phyloP scores from a whole-genome alignment of 2,329 filamentous ascomycete genomes.

The Exserohilum turcica region DNA sequence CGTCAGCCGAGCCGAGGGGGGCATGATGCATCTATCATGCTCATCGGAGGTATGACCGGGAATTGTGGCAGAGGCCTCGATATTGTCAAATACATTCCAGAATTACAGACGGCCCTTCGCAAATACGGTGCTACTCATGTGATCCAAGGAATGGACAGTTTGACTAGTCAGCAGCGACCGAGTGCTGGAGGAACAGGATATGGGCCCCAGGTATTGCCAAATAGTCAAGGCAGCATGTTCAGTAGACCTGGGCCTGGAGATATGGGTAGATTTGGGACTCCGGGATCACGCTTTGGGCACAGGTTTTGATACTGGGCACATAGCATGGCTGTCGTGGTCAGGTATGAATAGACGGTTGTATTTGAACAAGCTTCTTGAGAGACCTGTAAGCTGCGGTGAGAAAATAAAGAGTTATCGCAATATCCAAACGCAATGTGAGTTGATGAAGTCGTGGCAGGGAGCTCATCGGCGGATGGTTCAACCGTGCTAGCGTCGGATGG shows the following conservation, averaged over 20 bases:
- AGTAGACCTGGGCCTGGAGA: neutral
- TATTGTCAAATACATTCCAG: neutral
- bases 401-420: no score
- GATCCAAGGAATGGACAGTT: neutral
- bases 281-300: neutral
- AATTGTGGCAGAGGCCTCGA: neutral
- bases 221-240: neutral
- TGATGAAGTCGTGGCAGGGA: no score
- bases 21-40: neutral
- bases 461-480: conserved; percentile 21
- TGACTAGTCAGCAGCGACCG: neutral
- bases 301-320: neutral
- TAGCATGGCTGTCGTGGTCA: no score
- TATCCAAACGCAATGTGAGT: no score
- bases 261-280: neutral
- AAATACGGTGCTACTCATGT: conserved; percentile 8
- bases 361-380: no score
- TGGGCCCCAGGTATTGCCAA: neutral
- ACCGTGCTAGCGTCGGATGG: conserved; percentile 12
- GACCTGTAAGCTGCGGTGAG: no score
- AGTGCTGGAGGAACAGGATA: neutral
- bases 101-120: neutral
- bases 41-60: neutral
- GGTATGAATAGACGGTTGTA: no score
- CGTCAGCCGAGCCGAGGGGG: neutral